These are phyloP conservation scores for Eucalyptus cloeziana DNA, from an alignment of 345 rosid genomes.

Conservation along the genomic window DNA sequence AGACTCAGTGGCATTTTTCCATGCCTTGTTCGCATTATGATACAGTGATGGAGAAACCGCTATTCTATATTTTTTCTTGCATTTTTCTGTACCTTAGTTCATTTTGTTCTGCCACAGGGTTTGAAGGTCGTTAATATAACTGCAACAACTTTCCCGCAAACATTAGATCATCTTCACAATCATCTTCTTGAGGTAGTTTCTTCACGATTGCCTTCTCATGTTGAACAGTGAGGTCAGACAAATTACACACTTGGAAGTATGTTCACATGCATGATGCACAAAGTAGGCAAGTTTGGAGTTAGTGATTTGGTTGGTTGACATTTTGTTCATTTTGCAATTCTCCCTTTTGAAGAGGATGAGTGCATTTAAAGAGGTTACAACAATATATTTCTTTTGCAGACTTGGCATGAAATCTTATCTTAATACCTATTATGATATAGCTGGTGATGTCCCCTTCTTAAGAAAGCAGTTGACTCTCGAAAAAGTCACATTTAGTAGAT, in stretches of 20 bases:
- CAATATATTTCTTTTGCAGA: not conserved
- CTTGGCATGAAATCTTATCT: not conserved
- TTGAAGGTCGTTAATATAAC: constrained; percentile 67
- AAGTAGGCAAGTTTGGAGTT: not conserved
- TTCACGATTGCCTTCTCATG: not conserved
- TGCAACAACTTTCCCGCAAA: constrained; percentile 86
- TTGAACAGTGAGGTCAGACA: not conserved
- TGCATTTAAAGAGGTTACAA: not conserved
- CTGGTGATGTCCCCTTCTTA: not conserved
- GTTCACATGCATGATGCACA: not conserved
- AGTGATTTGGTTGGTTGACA: not conserved
- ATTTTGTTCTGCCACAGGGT: constrained; percentile 29
- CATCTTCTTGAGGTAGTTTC: constrained; percentile 78
- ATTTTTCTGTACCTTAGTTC: not conserved
- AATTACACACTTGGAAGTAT: not conserved
- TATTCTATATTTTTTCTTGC: not conserved
- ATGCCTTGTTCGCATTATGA: not conserved
- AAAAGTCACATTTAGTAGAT: not conserved
- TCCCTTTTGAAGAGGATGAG: not conserved
- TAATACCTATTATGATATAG: not conserved
- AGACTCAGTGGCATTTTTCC: not conserved
- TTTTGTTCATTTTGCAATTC: not conserved
- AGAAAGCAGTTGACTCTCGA: not conserved
- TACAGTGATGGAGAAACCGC: not conserved
- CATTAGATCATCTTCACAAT: constrained; percentile 71